phyloP scores from a whole-genome alignment of 352 stramenopile species.

The Blastocystis sp. region DNA sequence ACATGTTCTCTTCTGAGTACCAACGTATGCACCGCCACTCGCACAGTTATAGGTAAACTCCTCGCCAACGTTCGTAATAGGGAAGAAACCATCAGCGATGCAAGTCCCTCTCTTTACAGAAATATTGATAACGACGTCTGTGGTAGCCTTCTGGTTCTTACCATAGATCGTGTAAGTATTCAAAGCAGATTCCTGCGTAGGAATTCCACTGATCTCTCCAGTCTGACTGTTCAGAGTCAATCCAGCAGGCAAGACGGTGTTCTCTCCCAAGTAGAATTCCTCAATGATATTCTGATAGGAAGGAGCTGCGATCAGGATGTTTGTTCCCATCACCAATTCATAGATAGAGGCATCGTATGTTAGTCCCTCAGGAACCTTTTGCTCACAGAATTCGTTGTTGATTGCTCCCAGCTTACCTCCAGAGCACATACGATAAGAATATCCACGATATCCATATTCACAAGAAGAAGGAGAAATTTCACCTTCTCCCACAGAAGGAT shows the following conservation, averaged over 20 bases:
- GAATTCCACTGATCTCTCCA: not conserved
- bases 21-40: not conserved
- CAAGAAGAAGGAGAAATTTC: not conserved
- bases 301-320: not conserved
- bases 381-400: constrained; percentile 7
- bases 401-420: not conserved
- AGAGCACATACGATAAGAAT: not conserved
- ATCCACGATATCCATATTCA: not conserved
- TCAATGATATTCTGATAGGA: not conserved
- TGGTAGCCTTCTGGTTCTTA: not conserved
- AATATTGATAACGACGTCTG: not conserved
- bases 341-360: not conserved
- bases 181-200: not conserved
- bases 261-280: not conserved
- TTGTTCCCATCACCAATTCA: constrained; percentile 10
- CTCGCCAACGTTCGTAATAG: not conserved
- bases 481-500: not conserved
- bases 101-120: not conserved
- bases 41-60: not conserved
- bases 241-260: not conserved
- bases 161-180: not conserved
- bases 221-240: not conserved
- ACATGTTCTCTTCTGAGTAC: constrained; percentile 7
- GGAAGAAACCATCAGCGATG: not conserved
- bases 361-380: not conserved